These are phyloP conservation scores for Mortierella sp. DNA, from an alignment of 371 early-diverging fungal genomes.

Conservation along the genomic window DNA sequence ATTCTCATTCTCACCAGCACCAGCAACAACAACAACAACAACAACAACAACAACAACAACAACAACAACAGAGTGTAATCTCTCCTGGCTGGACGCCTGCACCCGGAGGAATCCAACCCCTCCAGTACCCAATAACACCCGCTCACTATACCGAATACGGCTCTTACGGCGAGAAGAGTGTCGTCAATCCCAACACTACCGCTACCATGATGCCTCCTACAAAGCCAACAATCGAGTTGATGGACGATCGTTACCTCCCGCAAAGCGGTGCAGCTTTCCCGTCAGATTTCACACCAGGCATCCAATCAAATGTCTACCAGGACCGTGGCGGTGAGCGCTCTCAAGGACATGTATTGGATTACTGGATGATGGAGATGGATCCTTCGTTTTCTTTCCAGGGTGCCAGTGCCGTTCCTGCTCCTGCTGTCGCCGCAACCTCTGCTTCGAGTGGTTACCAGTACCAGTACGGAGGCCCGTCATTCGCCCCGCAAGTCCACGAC, in stretches of 20 bases:
- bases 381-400: neutral
- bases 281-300: constrained; percentile 33
- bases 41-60: neutral
- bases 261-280: constrained; percentile 27
- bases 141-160: neutral
- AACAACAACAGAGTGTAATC: neutral
- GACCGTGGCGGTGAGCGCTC: constrained; percentile 29
- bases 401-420: neutral
- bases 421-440: neutral
- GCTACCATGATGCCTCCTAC: neutral
- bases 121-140: neutral
- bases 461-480: neutral
- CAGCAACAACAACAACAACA: neutral
- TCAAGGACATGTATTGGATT: constrained; percentile 15
- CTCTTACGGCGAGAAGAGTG: neutral
- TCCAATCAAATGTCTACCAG: constrained; percentile 31
- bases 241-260: constrained; percentile 3
- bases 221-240: neutral
- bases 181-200: neutral
- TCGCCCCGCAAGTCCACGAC: neutral
- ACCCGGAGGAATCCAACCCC: neutral
- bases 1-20: constrained; percentile 7
- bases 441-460: neutral
- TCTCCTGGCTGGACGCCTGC: neutral
- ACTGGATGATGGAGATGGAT: neutral